Conservation (phyloP, 2,329 filamentous ascomycete species). For the Orbilia ellipsospora region DNA sequence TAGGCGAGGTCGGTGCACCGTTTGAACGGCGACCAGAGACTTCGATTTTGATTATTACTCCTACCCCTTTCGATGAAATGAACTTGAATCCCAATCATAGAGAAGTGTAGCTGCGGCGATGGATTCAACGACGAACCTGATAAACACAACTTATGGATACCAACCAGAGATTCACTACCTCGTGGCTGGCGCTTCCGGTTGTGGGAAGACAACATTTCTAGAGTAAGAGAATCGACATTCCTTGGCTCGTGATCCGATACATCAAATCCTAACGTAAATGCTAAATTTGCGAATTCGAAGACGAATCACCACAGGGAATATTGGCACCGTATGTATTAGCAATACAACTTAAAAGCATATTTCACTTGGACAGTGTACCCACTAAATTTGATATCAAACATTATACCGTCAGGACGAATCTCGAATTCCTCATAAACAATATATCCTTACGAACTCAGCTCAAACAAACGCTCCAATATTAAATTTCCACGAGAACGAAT, state of each 20-base stretch:
- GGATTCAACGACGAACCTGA: constrained; percentile 45
- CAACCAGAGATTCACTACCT: constrained; percentile 40
- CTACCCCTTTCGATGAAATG: no score
- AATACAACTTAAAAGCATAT: no score
- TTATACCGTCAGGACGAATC: background rate
- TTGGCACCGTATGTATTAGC: constrained; percentile 31
- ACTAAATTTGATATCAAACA: background rate
- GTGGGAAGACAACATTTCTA: constrained; percentile 45
- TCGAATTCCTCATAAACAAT: constrained; percentile 26
- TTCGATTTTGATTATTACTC: no score
- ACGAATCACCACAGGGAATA: constrained; percentile 37
- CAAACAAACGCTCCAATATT: constrained; percentile 32
- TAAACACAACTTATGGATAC: constrained; percentile 28
- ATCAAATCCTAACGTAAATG: background rate
- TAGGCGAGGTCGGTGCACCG: no score
- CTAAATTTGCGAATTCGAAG: background rate
- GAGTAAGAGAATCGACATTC: constrained; percentile 12
- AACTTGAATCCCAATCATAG: no score
- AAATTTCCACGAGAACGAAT: constrained; percentile 39
- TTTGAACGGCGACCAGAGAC: no score
- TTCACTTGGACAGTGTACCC: no score
- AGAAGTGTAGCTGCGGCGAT: background rate
- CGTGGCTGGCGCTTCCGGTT: constrained; percentile 17
- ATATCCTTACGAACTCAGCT: constrained; percentile 32
- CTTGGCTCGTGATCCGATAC: background rate